Evolutionary conservation across 2,329 filamentous ascomycete genomes (phyloP), one percentile per base, ranked within the genome.

Genomic region (Colletotrichum kahawae): DNA sequence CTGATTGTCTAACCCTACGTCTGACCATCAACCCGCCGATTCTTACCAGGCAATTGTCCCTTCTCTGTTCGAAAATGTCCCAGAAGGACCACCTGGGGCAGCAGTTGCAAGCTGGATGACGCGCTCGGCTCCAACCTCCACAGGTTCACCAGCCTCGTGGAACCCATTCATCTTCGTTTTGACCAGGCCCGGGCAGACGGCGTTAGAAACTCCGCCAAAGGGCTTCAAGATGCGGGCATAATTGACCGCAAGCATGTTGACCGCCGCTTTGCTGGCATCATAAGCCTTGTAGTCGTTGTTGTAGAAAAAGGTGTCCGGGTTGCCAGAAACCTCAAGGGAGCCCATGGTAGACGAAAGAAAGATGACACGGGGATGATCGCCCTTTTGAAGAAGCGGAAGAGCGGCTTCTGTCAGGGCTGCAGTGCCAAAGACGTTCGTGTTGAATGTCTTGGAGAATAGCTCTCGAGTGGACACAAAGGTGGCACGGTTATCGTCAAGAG

Each of bases 201-300:
- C 72, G 66, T 85, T 86, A 56, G 84, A 82, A 69, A 80, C 82
- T 21, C 80, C 83, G 10, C 80, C 81, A 5, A 76, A 62, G 24
- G 79, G 79, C 6, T 80, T 77, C 48, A 87, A 38, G 13, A 81
- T 79, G 1, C 81, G 77, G 2, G 79, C 80, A 63, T 83, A 86
- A 63, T 83, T 81, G 5, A 83, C 21, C 36, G 78, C 79, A 4
- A 88, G 77, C 82, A 86, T 86, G 34, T 87, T 85, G 12, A 87
- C 29, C 0, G 85, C 86, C 1, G 85, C 83, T 75, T 88, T 88
- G 78, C 84, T 86, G 6, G 79, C 76, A 14, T 84, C 79, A 68
- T 88, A 88, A 1, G 80, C 78, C 38, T 81, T 83, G 62, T 79
- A 82, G 7, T 82, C 81, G 18, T 78, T 74, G 1, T 65, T 69